These are phyloP conservation scores for Ricinus communis DNA, from an alignment of 345 rosid genomes.

Conservation along the genomic window DNA sequence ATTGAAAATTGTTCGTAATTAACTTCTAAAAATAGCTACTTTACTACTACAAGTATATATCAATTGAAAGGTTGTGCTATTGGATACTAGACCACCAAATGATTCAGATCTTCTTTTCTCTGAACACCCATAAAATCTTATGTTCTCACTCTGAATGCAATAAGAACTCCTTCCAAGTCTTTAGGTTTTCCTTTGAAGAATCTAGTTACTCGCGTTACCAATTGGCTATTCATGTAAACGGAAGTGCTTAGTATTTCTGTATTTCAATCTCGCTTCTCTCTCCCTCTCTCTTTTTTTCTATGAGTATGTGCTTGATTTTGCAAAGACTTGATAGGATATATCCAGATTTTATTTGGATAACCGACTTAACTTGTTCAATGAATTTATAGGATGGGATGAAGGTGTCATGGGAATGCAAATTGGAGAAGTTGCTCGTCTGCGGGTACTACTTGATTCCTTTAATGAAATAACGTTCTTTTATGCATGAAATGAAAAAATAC, in stretches of 20 bases:
- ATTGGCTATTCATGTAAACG: too few relatives aligned
- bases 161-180: too few relatives aligned
- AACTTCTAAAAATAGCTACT: too few relatives aligned
- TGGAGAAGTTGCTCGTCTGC: slow-evolving; percentile 88
- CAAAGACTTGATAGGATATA: background rate
- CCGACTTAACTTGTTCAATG: slow-evolving; percentile 7
- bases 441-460: slow-evolving; percentile 47
- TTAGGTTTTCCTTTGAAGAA: too few relatives aligned
- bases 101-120: too few relatives aligned
- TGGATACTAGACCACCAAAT: too few relatives aligned
- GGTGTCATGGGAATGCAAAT: slow-evolving; percentile 94
- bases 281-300: background rate
- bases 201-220: too few relatives aligned
- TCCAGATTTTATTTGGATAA: background rate
- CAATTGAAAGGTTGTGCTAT: too few relatives aligned
- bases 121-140: too few relatives aligned
- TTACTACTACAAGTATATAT: too few relatives aligned
- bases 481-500: background rate
- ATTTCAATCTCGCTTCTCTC: background rate
- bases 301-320: background rate
- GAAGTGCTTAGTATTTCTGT: background rate
- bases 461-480: background rate
- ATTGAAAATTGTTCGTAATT: too few relatives aligned
- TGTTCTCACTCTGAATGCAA: too few relatives aligned
- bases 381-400: slow-evolving; percentile 91